Evolutionary conservation across 805 yeast species (phyloP).

Genomic region (Metschnikowia proteae): DNA sequence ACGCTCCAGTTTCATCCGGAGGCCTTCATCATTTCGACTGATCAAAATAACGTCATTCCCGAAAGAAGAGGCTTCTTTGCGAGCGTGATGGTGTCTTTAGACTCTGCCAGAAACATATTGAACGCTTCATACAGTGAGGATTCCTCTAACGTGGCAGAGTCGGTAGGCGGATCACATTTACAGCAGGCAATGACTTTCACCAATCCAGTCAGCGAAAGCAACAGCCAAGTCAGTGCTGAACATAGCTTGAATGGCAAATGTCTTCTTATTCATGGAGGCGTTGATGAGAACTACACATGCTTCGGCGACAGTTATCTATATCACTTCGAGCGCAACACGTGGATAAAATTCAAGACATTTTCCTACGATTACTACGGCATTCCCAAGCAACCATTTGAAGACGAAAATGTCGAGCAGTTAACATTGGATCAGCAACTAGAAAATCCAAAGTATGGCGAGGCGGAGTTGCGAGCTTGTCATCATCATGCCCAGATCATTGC

Average conservation of each 20-base stretch:
- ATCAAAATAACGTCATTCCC: slow-evolving; percentile 25
- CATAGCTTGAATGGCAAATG: slow-evolving; percentile 27
- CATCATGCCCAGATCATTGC: slow-evolving; percentile 34
- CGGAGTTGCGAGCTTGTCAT: slow-evolving; percentile 42
- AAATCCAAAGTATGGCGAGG: slow-evolving; percentile 31
- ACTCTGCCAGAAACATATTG: slow-evolving; percentile 1
- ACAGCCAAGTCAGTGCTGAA: slow-evolving; percentile 8
- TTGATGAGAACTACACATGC: slow-evolving; percentile 25
- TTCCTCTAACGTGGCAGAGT: neutral
- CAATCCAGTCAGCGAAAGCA: neutral
- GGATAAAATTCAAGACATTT: slow-evolving; percentile 33
- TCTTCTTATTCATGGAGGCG: slow-evolving; percentile 40
- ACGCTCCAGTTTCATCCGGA: slow-evolving; percentile 19
- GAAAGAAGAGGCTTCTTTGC: slow-evolving; percentile 41
- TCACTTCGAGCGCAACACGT: slow-evolving; percentile 30
- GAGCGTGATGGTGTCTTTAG: slow-evolving; percentile 21
- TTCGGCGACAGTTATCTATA: slow-evolving; percentile 35
- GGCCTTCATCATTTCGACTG: slow-evolving; percentile 18
- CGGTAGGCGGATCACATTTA: neutral
- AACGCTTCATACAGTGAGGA: neutral
- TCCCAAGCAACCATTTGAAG: slow-evolving; percentile 27
- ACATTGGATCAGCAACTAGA: slow-evolving; percentile 24
- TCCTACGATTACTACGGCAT: slow-evolving; percentile 33
- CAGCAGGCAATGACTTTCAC: neutral
- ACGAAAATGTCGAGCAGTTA: slow-evolving; percentile 24